These are phyloP conservation scores for Candida yuanshanica DNA, from an alignment of 805 yeast genomes.

Conservation along the genomic window DNA sequence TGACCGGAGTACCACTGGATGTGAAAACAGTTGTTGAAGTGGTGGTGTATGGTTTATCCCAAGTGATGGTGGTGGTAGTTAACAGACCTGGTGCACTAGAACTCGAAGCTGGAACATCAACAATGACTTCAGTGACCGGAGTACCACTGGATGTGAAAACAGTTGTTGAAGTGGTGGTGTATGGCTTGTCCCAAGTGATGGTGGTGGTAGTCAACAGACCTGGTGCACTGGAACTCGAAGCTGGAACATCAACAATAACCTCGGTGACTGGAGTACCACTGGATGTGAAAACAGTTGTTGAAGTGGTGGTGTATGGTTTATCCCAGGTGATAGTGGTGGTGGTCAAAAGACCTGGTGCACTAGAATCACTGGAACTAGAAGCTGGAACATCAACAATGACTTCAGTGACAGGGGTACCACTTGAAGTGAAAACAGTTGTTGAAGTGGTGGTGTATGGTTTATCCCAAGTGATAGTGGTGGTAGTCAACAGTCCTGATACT, in stretches of 20 bases:
- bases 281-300: neutral
- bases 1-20: too few species aligned
- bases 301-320: neutral
- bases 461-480: neutral
- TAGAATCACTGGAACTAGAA: neutral
- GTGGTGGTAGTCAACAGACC: too few species aligned
- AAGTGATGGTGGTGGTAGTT: too few species aligned
- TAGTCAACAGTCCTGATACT: neutral
- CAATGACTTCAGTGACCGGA: too few species aligned
- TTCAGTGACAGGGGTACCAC: neutral
- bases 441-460: neutral
- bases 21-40: too few species aligned
- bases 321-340: neutral
- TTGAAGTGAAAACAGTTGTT: neutral
- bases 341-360: too few species aligned
- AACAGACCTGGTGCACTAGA: too few species aligned
- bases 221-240: neutral
- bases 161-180: too few species aligned
- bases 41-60: too few species aligned
- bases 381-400: neutral
- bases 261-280: neutral
- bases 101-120: too few species aligned
- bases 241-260: neutral
- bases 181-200: too few species aligned
- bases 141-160: too few species aligned